Evolutionary conservation across 2,329 filamentous ascomycete genomes (phyloP).

Genomic region (Monosporascus ibericus): DNA sequence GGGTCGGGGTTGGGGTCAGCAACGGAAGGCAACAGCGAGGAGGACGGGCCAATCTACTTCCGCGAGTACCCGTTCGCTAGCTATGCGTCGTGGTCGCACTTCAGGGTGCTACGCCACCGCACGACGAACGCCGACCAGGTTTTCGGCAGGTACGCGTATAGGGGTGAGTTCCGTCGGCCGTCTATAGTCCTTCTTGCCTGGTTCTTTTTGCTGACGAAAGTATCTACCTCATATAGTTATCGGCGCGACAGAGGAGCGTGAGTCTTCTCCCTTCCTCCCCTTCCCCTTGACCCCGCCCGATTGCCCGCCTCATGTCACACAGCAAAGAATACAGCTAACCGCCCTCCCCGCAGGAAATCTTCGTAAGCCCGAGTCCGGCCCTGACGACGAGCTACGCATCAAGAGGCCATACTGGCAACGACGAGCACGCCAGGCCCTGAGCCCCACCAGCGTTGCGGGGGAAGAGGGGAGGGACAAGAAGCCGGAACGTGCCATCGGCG

Average conservation of each 20-base stretch:
- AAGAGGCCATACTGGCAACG: too few species aligned
- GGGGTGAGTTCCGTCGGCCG: not conserved
- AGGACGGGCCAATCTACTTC: not conserved
- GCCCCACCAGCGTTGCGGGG: too few species aligned
- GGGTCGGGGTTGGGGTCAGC: not conserved
- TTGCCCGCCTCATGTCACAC: too few species aligned
- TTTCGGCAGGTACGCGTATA: not conserved
- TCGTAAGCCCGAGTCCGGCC: not conserved
- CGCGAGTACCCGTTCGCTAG: not conserved
- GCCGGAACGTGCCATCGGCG: too few species aligned
- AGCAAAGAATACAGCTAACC: not conserved
- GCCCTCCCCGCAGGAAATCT: not conserved
- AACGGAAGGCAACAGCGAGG: not conserved
- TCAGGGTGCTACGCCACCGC: not conserved
- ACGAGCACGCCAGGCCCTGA: too few species aligned
- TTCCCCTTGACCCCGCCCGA: not conserved
- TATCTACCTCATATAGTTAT: not conserved
- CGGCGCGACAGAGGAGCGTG: not conserved
- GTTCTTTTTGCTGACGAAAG: not conserved
- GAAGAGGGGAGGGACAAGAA: too few species aligned
- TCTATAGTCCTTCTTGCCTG: not conserved
- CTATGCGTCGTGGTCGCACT: not conserved
- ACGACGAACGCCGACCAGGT: not conserved
- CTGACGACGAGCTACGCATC: too few species aligned
- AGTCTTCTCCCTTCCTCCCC: not conserved